Evolutionary conservation across 805 yeast genomes (phyloP).

Genomic region (Saccharomycopsis sp.): DNA sequence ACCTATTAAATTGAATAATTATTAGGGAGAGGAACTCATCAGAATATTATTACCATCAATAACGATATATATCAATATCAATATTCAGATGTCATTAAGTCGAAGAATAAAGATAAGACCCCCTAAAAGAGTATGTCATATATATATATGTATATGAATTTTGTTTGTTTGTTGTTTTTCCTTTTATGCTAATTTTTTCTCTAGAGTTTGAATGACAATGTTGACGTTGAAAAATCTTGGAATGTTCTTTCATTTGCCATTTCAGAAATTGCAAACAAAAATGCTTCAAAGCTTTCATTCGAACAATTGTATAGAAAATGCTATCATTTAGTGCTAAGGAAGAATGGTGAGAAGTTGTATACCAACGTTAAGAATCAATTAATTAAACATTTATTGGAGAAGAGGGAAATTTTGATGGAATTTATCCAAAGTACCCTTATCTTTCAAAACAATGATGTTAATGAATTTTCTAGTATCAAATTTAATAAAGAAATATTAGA

Average conservation of each 20-base stretch:
- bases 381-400: conserved; percentile 36
- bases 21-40: no score
- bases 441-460: background rate
- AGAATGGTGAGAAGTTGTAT: conserved; percentile 59
- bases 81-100: conserved; percentile 9
- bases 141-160: background rate
- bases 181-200: background rate
- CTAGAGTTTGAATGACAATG: conserved; percentile 30
- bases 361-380: conserved; percentile 49
- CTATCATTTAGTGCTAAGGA: conserved; percentile 66
- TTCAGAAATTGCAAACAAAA: conserved; percentile 58
- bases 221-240: conserved; percentile 68
- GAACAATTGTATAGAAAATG: conserved; percentile 78
- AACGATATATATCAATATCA: no score
- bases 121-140: conserved; percentile 40
- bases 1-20: no score
- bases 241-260: conserved; percentile 57
- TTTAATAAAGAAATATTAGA: conserved; percentile 5
- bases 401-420: conserved; percentile 22
- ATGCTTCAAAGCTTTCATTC: conserved; percentile 69
- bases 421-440: conserved; percentile 5
- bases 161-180: background rate
- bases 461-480: no score
- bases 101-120: conserved; percentile 57
- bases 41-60: no score